Conservation (phyloP, 2,329 filamentous ascomycete species). For the Cercospora zeae-maydis region DNA sequence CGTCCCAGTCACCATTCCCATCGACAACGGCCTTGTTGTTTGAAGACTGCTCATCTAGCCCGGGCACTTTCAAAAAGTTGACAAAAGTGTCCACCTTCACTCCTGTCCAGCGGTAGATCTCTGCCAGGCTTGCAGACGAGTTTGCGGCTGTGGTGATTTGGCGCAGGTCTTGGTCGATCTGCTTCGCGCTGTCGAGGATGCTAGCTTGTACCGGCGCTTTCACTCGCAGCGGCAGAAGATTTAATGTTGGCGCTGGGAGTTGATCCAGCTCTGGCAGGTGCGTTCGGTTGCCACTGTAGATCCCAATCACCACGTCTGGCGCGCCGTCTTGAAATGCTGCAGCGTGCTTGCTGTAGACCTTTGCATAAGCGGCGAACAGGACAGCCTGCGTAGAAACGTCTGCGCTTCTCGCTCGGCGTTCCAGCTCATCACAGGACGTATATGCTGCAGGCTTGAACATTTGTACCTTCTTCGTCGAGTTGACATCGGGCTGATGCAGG, state of each 20-base stretch:
- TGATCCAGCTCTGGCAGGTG: slow-evolving; percentile 50
- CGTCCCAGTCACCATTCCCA: slow-evolving; percentile 21
- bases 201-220: slow-evolving; percentile 29
- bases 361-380: slow-evolving; percentile 69
- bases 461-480: slow-evolving; percentile 35
- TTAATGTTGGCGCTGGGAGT: slow-evolving; percentile 67
- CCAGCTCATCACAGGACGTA: slow-evolving; percentile 41
- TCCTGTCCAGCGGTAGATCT: slow-evolving; percentile 73
- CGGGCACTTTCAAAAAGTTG: slow-evolving; percentile 68
- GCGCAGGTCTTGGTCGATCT: slow-evolving; percentile 66
- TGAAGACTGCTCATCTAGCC: slow-evolving; percentile 21
- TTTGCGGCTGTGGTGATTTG: slow-evolving; percentile 56
- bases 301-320: slow-evolving; percentile 60
- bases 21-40: slow-evolving; percentile 23
- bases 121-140: slow-evolving; percentile 60
- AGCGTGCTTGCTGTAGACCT: slow-evolving; percentile 40
- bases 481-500: slow-evolving; percentile 20
- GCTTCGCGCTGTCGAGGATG: slow-evolving; percentile 52
- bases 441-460: slow-evolving; percentile 52
- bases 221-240: slow-evolving; percentile 70
- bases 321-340: slow-evolving; percentile 15
- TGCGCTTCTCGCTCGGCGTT: slow-evolving; percentile 43
- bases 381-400: slow-evolving; percentile 69
- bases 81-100: slow-evolving; percentile 68
- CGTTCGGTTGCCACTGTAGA: slow-evolving; percentile 79